Evolutionary conservation across 2,329 filamentous ascomycete genomes (phyloP), one percentile per base, ranked within the genome.

Genomic region (Phialemonium atrogriseum): DNA sequence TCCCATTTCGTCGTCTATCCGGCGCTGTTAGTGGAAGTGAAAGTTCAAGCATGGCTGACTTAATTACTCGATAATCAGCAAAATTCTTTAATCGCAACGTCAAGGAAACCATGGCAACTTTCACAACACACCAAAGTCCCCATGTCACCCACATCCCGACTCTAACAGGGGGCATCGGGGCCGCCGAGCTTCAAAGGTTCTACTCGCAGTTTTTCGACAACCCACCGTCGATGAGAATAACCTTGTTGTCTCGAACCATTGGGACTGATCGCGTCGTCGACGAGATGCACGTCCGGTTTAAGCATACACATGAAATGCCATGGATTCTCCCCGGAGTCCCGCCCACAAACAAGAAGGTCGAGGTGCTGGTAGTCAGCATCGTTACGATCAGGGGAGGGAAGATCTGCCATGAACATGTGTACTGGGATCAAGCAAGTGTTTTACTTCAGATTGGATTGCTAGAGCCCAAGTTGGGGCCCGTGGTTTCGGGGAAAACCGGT

Each of bases 121-220:
- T 57, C 39, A 62, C 60, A 0, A 75, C 78, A 52, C 70, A 79
- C 26, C 66, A 72, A 32, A 66, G 73, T 32, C 79, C 79, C 0
- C 80, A 82, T 39, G 77, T 82, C 10, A 82, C 81, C 27, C 70
- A 82, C 50, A 62, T 83, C 15, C 77, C 80, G 0, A 84, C 78
- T 0, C 42, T 75, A 19, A 73, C 69, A 0, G 80, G 80, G 7
- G 80, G 75, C 1, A 68, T 80, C 13, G 79, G 78, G 0, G 60
- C 72, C 20, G 59, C 62, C 4, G 60, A 66, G 7, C 59, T 84
- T 2, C 66, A 70, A 19, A 56, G 66, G 4, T 84, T 84, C 55
- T 84, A 84, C 52, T 60, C 64, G 0, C 52, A 79, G 35, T 74
- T 77, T 41, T 84, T 84, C 45, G 62, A 58, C 22, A 83, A 80